Percentiles rank a stretch among this genome's conserved stretches.
These are phyloP conservation scores for Cyberlindnera nakhonratchasimensis DNA, from an alignment of 805 yeast species.

Conservation along the genomic window DNA sequence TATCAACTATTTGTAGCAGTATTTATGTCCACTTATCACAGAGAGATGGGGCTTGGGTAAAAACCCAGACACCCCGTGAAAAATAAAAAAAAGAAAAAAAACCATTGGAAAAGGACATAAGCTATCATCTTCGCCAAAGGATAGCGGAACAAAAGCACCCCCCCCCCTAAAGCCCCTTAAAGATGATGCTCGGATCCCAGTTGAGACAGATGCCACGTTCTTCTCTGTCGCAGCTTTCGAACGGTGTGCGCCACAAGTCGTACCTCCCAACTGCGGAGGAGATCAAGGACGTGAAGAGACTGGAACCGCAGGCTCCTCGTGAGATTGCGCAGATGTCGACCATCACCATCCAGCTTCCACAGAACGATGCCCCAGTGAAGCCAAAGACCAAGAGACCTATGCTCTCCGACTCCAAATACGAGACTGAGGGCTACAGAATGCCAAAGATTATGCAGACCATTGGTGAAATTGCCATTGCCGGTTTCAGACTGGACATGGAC, in stretches of 20 bases:
- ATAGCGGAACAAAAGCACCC: no score
- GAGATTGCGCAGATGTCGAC: conserved; percentile 27
- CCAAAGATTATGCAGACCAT: conserved; percentile 51
- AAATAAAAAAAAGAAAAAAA: conserved; percentile 6
- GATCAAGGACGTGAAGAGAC: conserved; percentile 11
- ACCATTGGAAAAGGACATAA: conserved; percentile 4
- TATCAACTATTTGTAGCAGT: background rate
- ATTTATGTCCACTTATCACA: background rate
- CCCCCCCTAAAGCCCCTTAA: background rate
- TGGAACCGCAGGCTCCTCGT: conserved; percentile 20
- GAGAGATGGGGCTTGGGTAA: no score
- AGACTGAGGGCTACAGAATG: conserved; percentile 35
- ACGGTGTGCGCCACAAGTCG: conserved; percentile 13
- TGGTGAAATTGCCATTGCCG: conserved; percentile 60
- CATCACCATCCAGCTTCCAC: conserved; percentile 23
- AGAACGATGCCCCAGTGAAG: conserved; percentile 32
- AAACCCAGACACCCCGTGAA: conserved; percentile 1
- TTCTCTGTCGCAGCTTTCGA: background rate
- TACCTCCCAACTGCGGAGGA: conserved; percentile 8
- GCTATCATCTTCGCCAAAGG: no score
- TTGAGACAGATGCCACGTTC: conserved; percentile 6
- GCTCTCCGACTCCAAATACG: conserved; percentile 37
- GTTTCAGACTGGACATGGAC: conserved; percentile 84
- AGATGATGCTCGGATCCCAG: conserved; percentile 11
- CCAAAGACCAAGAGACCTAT: conserved; percentile 33